phyloP scores from a whole-genome alignment of 305 asterid genomes.

The Rubia occidens region DNA sequence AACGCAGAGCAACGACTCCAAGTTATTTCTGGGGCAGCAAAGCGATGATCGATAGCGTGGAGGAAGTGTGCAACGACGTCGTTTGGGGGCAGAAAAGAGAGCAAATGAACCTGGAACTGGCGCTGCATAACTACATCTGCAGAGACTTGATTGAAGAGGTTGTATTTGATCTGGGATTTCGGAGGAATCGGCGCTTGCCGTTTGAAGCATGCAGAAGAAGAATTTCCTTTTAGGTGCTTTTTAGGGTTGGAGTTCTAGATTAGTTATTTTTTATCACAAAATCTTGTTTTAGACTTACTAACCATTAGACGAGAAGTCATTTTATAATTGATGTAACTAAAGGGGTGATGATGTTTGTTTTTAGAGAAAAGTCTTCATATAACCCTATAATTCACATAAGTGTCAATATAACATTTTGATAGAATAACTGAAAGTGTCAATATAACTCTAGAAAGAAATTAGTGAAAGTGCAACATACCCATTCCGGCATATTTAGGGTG shows the following conservation, averaged over 20 bases:
- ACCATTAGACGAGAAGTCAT: no score
- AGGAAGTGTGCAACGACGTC: constrained; percentile 60
- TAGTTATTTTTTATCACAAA: no score
- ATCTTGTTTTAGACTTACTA: no score
- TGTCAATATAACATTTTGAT: no score
- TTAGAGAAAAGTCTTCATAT: no score
- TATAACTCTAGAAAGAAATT: no score
- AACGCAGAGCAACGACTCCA: constrained; percentile 24
- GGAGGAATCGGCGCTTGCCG: constrained; percentile 28
- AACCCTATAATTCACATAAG: no score
- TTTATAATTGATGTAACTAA: no score
- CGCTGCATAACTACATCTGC: constrained; percentile 51
- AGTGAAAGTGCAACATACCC: no score
- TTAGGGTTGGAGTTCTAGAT: neutral
- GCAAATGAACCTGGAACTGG: constrained; percentile 45
- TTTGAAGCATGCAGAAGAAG: constrained; percentile 54
- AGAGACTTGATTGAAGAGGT: constrained; percentile 63
- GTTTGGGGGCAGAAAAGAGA: constrained; percentile 73
- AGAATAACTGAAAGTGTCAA: no score
- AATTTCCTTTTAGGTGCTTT: constrained; percentile 36
- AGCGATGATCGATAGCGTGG: constrained; percentile 60
- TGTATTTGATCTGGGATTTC: constrained; percentile 36
- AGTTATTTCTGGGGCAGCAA: constrained; percentile 34
- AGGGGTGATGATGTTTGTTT: no score
- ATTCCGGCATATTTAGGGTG: no score